Conservation (phyloP, 176 grass and related monocot genomes). For the Miscanthus lutarioriparius region DNA sequence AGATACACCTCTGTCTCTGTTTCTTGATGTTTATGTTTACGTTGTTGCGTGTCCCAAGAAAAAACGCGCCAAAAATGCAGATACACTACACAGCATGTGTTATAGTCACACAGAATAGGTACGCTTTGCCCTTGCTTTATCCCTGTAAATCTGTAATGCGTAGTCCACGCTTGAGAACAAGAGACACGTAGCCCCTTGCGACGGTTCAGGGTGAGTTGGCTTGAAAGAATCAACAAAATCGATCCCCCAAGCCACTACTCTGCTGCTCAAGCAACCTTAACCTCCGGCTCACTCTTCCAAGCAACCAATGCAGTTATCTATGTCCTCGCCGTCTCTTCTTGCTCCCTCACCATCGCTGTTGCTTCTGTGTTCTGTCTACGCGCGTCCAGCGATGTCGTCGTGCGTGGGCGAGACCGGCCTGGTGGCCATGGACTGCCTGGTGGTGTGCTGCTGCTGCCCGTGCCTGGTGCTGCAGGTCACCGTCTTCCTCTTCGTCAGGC, state of each 20-base stretch:
- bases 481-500: constrained; percentile 73
- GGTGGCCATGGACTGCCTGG: constrained; percentile 77
- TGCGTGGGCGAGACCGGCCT: constrained; percentile 46
- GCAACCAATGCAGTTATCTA: constrained; percentile 48
- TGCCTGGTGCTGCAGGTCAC: constrained; percentile 85
- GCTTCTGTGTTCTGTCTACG: neutral
- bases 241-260: constrained; percentile 46
- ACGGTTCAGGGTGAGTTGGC: constrained; percentile 44
- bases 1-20: too few relatives aligned
- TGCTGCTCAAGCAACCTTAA: constrained; percentile 52
- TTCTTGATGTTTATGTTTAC: neutral
- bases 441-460: constrained; percentile 89
- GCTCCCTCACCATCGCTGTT: neutral
- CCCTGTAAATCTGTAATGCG: constrained; percentile 25
- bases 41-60: neutral
- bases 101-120: neutral
- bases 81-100: neutral
- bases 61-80: neutral
- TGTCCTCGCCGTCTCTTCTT: constrained; percentile 2
- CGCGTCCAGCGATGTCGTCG: constrained; percentile 20
- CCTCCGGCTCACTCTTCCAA: constrained; percentile 33
- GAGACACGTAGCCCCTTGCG: constrained; percentile 25
- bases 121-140: constrained; percentile 40
- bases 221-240: constrained; percentile 64
- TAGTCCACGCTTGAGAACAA: constrained; percentile 40